Evolutionary conservation across 306 rosid genomes (phyloP).

Genomic region (Adenanthera pavonina): DNA sequence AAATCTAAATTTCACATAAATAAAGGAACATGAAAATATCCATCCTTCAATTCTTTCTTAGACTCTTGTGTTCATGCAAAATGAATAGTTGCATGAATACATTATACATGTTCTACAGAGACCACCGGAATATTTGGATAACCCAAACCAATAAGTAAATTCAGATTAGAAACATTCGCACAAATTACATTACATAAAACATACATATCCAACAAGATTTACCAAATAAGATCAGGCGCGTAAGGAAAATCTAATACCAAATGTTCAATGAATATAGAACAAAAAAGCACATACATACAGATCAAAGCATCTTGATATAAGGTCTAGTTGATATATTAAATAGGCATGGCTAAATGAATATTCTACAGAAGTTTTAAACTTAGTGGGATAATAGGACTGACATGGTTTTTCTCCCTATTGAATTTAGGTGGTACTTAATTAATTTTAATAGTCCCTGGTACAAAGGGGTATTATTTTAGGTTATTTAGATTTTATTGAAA

Average conservation of each 20-base stretch:
- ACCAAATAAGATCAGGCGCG: too few species aligned
- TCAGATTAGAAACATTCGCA: conserved; percentile 4
- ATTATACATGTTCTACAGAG: neutral
- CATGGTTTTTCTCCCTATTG: neutral
- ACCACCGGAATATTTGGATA: conserved; percentile 19
- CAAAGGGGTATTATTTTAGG: neutral
- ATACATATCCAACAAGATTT: neutral
- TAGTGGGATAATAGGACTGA: neutral
- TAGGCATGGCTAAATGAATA: neutral
- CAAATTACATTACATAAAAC: neutral
- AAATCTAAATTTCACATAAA: neutral
- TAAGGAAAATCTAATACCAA: too few species aligned
- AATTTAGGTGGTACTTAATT: neutral
- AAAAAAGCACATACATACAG: neutral
- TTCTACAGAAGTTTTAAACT: neutral
- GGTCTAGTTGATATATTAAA: neutral
- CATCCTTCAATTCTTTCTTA: conserved; percentile 7
- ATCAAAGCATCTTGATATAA: neutral
- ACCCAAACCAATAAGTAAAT: neutral
- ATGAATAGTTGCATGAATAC: neutral
- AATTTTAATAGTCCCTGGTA: neutral
- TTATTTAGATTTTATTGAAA: neutral
- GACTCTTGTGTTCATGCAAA: neutral
- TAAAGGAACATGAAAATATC: conserved; percentile 23
- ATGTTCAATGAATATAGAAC: neutral